Evolutionary conservation across 2,329 filamentous ascomycete genomes (phyloP).

Genomic region (Nemania bipapillata): DNA sequence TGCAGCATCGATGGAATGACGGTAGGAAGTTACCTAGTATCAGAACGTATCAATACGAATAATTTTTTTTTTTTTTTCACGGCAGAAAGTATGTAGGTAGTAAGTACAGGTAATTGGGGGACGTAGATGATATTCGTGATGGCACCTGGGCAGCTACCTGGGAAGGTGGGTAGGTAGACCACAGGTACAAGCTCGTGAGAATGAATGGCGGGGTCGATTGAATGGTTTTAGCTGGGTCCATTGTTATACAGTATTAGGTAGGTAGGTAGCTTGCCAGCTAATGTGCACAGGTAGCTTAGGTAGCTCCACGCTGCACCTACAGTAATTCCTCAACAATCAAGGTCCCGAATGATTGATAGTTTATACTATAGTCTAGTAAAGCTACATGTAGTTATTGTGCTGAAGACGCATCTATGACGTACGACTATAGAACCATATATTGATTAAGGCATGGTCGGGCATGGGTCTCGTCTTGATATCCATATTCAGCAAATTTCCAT

Average conservation of each 20-base stretch:
- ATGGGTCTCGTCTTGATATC: constrained; percentile 15
- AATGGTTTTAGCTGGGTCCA: constrained; percentile 22
- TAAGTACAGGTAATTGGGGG: background rate
- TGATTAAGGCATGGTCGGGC: background rate
- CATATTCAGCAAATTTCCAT: background rate
- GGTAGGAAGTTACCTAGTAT: background rate
- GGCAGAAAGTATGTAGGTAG: background rate
- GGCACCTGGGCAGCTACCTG: background rate
- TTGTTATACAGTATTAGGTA: constrained; percentile 4
- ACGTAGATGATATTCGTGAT: background rate
- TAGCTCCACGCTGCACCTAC: constrained; percentile 27
- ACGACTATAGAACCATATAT: background rate
- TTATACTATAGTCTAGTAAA: background rate
- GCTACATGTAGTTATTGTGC: background rate
- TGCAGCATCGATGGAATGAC: background rate
- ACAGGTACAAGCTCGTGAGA: constrained; percentile 11
- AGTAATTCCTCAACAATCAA: constrained; percentile 6
- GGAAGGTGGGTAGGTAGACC: too few species aligned
- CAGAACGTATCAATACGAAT: background rate
- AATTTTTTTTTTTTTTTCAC: too few species aligned
- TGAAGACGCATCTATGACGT: background rate
- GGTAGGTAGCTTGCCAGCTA: constrained; percentile 8
- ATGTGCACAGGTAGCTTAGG: constrained; percentile 21
- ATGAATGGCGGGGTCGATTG: constrained; percentile 33
- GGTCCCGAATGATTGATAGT: background rate